Percentiles rank a stretch among this genome's conserved stretches.
These are phyloP conservation scores for Chaetomiaceae sp. DNA, from an alignment of 2,329 filamentous ascomycete species.

Conservation along the genomic window DNA sequence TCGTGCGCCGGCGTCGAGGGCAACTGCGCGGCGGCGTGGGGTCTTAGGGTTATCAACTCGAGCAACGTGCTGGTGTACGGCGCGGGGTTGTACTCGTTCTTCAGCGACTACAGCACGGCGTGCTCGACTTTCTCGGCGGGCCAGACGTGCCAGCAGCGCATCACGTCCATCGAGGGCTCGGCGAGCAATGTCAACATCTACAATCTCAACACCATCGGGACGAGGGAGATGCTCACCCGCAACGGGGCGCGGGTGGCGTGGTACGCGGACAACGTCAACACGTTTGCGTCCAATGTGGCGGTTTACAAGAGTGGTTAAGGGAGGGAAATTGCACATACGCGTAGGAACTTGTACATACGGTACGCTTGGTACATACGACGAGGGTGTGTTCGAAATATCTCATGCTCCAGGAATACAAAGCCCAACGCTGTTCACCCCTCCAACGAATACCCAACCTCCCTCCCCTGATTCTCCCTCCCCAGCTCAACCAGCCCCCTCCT, in stretches of 20 bases:
- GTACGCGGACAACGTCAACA: conserved; percentile 37
- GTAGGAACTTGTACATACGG: too few species aligned
- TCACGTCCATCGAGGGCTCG: conserved; percentile 33
- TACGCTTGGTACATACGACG: background rate
- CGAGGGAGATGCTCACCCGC: conserved; percentile 37
- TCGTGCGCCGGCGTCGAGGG: conserved; percentile 33
- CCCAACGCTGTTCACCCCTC: conserved; percentile 37
- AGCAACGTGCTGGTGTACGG: conserved; percentile 56
- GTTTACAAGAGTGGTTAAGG: conserved; percentile 30
- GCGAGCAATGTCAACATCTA: conserved; percentile 36
- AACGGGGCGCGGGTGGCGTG: conserved; percentile 34
- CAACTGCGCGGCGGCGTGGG: conserved; percentile 57
- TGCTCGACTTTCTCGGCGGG: conserved; percentile 44
- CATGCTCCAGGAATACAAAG: too few species aligned
- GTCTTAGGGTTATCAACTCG: conserved; percentile 55
- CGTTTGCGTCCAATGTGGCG: conserved; percentile 37
- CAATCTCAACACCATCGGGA: conserved; percentile 44
- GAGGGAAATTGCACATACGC: too few species aligned
- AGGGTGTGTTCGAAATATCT: too few species aligned
- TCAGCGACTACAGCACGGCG: conserved; percentile 55
- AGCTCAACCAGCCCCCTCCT: conserved; percentile 57
- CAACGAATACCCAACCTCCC: conserved; percentile 61
- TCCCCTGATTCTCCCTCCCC: conserved; percentile 48
- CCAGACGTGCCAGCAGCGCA: conserved; percentile 44
- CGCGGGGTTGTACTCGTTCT: conserved; percentile 65